Percentiles rank a stretch among this genome's conserved stretches.
These are phyloP conservation scores for Colletotrichum tamarilloi DNA, from an alignment of 2,329 filamentous ascomycete genomes.

Conservation along the genomic window DNA sequence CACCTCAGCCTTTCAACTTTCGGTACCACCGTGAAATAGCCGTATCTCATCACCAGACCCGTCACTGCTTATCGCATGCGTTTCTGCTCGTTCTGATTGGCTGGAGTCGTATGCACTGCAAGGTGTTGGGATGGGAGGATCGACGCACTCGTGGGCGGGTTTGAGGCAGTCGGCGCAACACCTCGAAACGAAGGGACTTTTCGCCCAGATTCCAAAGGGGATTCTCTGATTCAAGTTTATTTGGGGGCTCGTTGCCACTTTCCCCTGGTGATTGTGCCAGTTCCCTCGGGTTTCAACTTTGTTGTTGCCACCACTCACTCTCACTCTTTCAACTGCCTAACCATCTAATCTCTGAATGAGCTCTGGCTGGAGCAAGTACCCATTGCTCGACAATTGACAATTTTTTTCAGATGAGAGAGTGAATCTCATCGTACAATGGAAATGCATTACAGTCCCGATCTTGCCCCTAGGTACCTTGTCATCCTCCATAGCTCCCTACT, in stretches of 20 bases:
- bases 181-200: slow-evolving; percentile 13
- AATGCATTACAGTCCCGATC: not conserved
- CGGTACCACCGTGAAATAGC: not conserved
- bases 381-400: no score
- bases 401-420: no score
- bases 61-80: not conserved
- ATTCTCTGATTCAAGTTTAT: not conserved
- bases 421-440: no score
- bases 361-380: no score
- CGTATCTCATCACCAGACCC: not conserved
- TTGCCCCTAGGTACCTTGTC: no score
- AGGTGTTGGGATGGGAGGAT: not conserved
- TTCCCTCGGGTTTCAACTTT: not conserved
- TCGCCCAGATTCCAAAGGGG: not conserved
- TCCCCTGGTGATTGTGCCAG: not conserved
- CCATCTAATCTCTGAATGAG: no score
- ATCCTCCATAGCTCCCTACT: no score
- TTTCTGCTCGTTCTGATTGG: no score
- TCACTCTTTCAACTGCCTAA: not conserved
- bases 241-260: not conserved
- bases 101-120: not conserved
- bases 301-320: not conserved
- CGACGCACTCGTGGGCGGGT: slow-evolving; percentile 1
- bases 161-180: slow-evolving; percentile 29
- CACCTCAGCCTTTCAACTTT: no score